A percentile compares a stretch with the other conserved stretches of the same genome.
phyloP scores from a whole-genome alignment of 106 monocot species.

The Dendrobium catenatum region DNA sequence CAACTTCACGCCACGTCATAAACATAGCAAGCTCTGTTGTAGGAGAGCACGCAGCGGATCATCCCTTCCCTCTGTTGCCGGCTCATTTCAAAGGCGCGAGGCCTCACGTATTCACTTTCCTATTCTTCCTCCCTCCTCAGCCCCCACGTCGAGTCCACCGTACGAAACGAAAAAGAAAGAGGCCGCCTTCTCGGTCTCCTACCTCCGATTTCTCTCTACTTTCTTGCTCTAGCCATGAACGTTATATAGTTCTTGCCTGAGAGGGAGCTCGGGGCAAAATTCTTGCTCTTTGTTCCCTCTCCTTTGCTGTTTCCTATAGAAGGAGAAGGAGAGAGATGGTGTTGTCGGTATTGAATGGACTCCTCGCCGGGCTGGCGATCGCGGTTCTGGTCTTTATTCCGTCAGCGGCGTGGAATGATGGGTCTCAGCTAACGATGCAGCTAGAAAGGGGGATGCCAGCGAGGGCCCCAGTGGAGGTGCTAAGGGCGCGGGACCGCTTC shows the following conservation, averaged over 20 bases:
- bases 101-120: neutral
- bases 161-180: constrained; percentile 5
- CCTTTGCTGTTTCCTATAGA: neutral
- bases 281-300: constrained; percentile 3
- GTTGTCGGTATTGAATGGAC: constrained; percentile 5
- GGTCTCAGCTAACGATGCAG: constrained; percentile 29
- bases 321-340: constrained; percentile 15
- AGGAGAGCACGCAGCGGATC: neutral
- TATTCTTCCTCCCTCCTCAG: neutral
- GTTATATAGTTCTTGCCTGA: neutral
- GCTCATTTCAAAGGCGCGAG: neutral
- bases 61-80: neutral
- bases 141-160: neutral
- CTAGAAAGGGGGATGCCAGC: constrained; percentile 60
- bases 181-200: neutral
- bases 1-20: neutral
- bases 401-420: neutral
- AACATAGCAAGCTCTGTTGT: too few species aligned
- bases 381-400: neutral
- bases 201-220: neutral
- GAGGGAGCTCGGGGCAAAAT: constrained; percentile 7
- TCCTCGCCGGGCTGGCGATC: neutral
- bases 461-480: constrained; percentile 29
- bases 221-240: constrained; percentile 1
- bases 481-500: constrained; percentile 41